These are phyloP conservation scores for Suillus americanus DNA, from an alignment of 768 basidiomycete genomes.

Conservation along the genomic window DNA sequence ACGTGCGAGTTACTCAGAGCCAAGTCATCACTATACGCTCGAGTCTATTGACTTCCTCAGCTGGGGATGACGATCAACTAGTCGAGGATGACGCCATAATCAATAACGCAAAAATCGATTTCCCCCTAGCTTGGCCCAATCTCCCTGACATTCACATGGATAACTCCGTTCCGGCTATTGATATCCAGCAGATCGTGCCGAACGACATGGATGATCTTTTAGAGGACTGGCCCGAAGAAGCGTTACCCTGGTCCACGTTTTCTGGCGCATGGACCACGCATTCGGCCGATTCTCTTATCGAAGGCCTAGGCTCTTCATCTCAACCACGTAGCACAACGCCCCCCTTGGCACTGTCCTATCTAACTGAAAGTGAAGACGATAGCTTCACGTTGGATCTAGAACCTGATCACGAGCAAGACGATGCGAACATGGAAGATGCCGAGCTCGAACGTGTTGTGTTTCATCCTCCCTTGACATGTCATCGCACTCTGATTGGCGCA, in stretches of 20 bases:
- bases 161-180: slow-evolving; percentile 3
- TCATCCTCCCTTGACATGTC: slow-evolving; percentile 10
- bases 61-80: slow-evolving; percentile 25
- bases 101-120: slow-evolving; percentile 2
- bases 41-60: slow-evolving; percentile 6
- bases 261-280: slow-evolving; percentile 8
- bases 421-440: slow-evolving; percentile 20
- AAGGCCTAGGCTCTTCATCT: slow-evolving; percentile 12
- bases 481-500: too few relatives aligned
- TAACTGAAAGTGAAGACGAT: slow-evolving; percentile 17
- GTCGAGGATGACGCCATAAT: slow-evolving; percentile 13
- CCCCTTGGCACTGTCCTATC: slow-evolving; percentile 10
- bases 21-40: slow-evolving; percentile 17
- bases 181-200: slow-evolving; percentile 5
- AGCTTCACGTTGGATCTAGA: slow-evolving; percentile 13
- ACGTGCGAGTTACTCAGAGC: slow-evolving; percentile 9
- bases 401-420: slow-evolving; percentile 14
- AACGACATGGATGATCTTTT: slow-evolving; percentile 19
- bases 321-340: slow-evolving; percentile 18
- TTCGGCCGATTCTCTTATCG: slow-evolving; percentile 28
- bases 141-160: slow-evolving; percentile 13
- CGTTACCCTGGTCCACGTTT: neutral
- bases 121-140: slow-evolving; percentile 15
- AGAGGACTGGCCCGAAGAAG: slow-evolving; percentile 16
- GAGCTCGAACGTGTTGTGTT: neutral